phyloP scores from a whole-genome alignment of 2,329 filamentous ascomycete species.

The Chrysoporthe austroafricana region DNA sequence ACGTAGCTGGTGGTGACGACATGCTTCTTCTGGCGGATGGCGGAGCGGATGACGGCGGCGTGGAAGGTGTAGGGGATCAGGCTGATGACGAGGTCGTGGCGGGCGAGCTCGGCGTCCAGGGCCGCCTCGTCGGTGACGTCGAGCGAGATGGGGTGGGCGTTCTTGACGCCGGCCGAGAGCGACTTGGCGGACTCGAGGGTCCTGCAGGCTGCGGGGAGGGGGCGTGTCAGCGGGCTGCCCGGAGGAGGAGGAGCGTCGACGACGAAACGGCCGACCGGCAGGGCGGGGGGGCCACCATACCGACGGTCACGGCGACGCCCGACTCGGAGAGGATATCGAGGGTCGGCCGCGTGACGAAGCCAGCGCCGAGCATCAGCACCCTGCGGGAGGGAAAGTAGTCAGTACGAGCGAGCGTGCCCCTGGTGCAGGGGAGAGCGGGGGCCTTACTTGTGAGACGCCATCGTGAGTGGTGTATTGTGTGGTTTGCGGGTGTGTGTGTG shows the following conservation, averaged over 20 bases:
- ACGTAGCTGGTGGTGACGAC: conserved; percentile 87
- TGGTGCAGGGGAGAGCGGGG: background rate
- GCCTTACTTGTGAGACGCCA: conserved; percentile 12
- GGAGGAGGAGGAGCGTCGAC: no score
- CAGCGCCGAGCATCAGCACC: conserved; percentile 53
- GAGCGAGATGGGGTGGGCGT: conserved; percentile 77
- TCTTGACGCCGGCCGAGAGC: conserved; percentile 72
- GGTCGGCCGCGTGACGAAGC: conserved; percentile 66
- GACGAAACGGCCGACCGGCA: no score
- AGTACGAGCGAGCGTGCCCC: conserved; percentile 16
- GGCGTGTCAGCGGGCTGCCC: background rate
- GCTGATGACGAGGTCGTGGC: conserved; percentile 78
- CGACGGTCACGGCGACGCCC: conserved; percentile 65
- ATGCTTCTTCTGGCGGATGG: conserved; percentile 92
- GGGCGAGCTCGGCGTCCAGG: conserved; percentile 78
- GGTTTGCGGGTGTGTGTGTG: background rate
- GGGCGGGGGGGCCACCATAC: conserved; percentile 45
- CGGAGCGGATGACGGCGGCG: conserved; percentile 86
- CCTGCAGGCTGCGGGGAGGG: conserved; percentile 67
- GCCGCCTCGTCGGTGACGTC: conserved; percentile 78
- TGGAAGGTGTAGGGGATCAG: conserved; percentile 94
- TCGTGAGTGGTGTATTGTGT: background rate
- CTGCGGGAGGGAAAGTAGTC: conserved; percentile 13
- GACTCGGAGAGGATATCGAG: conserved; percentile 64
- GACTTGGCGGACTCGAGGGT: conserved; percentile 77